These are phyloP conservation scores for Leccinum obscurum DNA, from an alignment of 768 basidiomycete genomes.

Conservation along the genomic window DNA sequence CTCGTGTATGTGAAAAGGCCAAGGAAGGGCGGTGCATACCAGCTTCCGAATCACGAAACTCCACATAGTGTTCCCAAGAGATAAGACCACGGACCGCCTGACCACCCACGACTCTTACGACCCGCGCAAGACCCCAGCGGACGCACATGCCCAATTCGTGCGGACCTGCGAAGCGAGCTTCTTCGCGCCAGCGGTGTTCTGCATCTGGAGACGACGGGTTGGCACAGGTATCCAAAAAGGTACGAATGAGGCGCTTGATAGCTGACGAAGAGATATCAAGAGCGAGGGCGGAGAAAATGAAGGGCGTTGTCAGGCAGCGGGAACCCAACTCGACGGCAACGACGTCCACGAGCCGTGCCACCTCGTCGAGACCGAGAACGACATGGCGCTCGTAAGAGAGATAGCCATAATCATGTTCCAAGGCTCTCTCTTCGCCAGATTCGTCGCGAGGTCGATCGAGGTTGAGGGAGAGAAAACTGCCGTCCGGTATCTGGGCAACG, in stretches of 20 bases:
- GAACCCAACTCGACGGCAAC: conserved; percentile 68
- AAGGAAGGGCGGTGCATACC: conserved; percentile 48
- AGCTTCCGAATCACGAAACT: conserved; percentile 81
- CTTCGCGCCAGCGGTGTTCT: conserved; percentile 69
- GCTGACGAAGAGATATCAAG: conserved; percentile 79
- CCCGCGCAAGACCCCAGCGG: conserved; percentile 87
- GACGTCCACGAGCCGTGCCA: conserved; percentile 68
- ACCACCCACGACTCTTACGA: conserved; percentile 68
- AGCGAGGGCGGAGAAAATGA: conserved; percentile 88
- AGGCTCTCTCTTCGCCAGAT: conserved; percentile 38
- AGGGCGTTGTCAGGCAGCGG: conserved; percentile 81
- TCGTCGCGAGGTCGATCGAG: conserved; percentile 48
- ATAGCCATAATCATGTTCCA: conserved; percentile 65
- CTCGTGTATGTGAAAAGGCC: conserved; percentile 27
- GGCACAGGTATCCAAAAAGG: conserved; percentile 70
- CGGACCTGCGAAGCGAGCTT: conserved; percentile 80
- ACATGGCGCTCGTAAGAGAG: conserved; percentile 73
- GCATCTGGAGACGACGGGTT: conserved; percentile 37
- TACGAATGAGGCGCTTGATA: conserved; percentile 73
- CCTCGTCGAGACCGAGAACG: conserved; percentile 72
- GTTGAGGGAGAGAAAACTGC: conserved; percentile 52
- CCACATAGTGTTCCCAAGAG: conserved; percentile 79
- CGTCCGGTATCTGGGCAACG: conserved; percentile 46
- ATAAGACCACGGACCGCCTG: conserved; percentile 81
- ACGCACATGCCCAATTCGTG: conserved; percentile 91